Percentiles rank a stretch among this genome's conserved stretches.
Conservation (phyloP, 2,329 filamentous ascomycete species). For the Phyllosticta paracitricarpa region DNA sequence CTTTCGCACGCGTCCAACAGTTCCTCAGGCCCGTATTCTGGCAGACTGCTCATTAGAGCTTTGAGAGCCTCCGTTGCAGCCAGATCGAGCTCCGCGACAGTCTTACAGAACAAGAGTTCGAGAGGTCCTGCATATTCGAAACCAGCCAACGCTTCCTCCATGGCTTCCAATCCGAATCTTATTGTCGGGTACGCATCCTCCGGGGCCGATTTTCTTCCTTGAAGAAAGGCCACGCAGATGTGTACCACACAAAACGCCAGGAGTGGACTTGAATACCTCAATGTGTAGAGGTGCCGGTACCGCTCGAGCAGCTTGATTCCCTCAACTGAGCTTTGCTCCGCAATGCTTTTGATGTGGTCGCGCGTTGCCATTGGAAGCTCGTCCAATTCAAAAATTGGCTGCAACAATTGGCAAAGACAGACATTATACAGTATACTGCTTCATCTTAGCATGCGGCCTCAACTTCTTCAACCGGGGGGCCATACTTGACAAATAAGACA, state of each 20-base stretch:
- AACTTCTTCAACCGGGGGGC: neutral
- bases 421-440: conserved; percentile 18
- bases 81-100: conserved; percentile 12
- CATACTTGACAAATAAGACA: conserved; percentile 20
- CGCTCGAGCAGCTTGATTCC: conserved; percentile 15
- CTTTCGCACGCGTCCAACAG: conserved; percentile 19
- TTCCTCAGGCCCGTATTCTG: conserved; percentile 16
- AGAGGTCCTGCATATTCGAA: conserved; percentile 19
- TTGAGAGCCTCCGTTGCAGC: conserved; percentile 12
- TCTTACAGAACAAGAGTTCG: conserved; percentile 17
- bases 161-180: conserved; percentile 15
- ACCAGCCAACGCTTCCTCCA: conserved; percentile 14
- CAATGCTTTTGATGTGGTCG: conserved; percentile 13
- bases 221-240: conserved; percentile 13
- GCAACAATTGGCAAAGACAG: conserved; percentile 18
- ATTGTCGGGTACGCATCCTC: neutral
- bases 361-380: conserved; percentile 11
- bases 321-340: conserved; percentile 13
- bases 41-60: conserved; percentile 13
- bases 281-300: conserved; percentile 14
- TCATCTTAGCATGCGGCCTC: neutral
- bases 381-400: conserved; percentile 15
- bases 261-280: conserved; percentile 17
- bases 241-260: conserved; percentile 19
- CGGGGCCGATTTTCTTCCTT: neutral